phyloP scores from a whole-genome alignment of 495 filamentous ascomycete genomes.

The Emericellopsis terricola region DNA sequence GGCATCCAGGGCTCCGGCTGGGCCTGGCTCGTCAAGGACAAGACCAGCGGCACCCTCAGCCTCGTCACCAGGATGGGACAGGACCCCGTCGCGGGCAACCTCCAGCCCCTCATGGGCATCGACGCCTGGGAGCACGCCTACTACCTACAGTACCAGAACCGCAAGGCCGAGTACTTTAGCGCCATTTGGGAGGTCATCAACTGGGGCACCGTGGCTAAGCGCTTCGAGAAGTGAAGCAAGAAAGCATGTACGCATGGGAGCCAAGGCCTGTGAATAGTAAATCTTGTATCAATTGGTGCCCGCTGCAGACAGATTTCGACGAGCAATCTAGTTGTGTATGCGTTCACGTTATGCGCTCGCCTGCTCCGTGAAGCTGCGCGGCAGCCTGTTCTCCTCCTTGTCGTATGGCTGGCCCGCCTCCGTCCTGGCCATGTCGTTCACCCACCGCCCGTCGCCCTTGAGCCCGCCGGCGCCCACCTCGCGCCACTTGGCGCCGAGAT shows the following conservation, averaged over 20 bases:
- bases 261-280: no score
- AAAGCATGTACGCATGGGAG: no score
- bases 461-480: conserved; percentile 22
- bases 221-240: conserved; percentile 32
- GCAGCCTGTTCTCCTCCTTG: conserved; percentile 42
- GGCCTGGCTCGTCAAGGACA: conserved; percentile 94
- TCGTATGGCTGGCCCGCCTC: conserved; percentile 40
- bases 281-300: no score
- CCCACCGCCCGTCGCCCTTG: conserved; percentile 38
- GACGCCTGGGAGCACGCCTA: conserved; percentile 70
- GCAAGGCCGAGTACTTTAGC: conserved; percentile 95
- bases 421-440: conserved; percentile 62
- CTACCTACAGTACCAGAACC: conserved; percentile 88
- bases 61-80: conserved; percentile 72
- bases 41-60: conserved; percentile 52
- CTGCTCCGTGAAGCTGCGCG: conserved; percentile 29
- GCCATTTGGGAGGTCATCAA: conserved; percentile 95
- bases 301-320: no score
- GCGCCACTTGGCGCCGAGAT: conserved; percentile 45
- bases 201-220: conserved; percentile 83
- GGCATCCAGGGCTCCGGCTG: conserved; percentile 90
- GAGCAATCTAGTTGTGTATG: no score
- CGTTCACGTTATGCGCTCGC: no score
- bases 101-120: conserved; percentile 62
- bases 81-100: conserved; percentile 68